A percentile compares a stretch with the other conserved stretches of the same genome.
Conservation (phyloP, 73 alveolate species). For the Paramecium sonneborni region DNA sequence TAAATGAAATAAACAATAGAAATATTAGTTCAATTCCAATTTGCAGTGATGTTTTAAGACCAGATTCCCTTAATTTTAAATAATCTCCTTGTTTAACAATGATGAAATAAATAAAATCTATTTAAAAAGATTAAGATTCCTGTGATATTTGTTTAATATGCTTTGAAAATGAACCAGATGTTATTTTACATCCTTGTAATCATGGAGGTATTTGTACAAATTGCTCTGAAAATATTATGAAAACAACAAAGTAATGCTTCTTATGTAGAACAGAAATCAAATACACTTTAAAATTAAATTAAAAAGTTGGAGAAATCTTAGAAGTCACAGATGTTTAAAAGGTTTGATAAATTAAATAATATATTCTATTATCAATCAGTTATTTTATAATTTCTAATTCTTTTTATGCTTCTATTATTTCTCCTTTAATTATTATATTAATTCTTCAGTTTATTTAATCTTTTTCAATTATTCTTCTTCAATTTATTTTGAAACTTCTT, state of each 20-base stretch:
- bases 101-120: not conserved
- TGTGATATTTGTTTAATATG: conserved; percentile 18
- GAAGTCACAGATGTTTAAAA: conserved; percentile 24
- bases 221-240: not conserved
- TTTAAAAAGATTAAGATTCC: not conserved
- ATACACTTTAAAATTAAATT: not conserved
- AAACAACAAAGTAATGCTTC: not conserved
- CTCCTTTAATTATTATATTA: conserved; percentile 22
- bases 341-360: not conserved
- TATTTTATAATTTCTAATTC: not conserved
- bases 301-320: not conserved
- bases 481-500: not conserved
- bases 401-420: not conserved
- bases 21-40: not conserved
- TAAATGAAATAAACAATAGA: not conserved
- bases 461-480: conserved; percentile 1
- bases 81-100: conserved; percentile 39
- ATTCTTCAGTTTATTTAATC: conserved; percentile 29
- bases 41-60: not conserved
- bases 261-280: conserved; percentile 29
- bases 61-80: conserved; percentile 12
- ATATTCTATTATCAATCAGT: conserved; percentile 19
- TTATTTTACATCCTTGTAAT: not conserved
- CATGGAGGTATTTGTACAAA: conserved; percentile 29
- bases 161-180: conserved; percentile 42